These are phyloP conservation scores for Lunularia cruciata DNA, from an alignment of 225 moss, liverwort and hornwort species.

Conservation along the genomic window DNA sequence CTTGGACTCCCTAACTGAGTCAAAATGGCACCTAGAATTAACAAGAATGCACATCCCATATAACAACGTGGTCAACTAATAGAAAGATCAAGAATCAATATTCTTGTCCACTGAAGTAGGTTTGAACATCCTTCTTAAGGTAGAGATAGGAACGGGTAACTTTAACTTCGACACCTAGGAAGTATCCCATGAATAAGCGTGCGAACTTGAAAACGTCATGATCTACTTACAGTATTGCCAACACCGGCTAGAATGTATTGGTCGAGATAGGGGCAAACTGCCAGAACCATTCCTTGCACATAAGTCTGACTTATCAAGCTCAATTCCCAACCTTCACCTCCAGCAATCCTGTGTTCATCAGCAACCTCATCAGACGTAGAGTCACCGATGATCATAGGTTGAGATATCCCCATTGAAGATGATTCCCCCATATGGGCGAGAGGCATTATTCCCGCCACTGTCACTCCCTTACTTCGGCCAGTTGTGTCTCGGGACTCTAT, in stretches of 20 bases:
- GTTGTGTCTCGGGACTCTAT: slow-evolving; percentile 55
- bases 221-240: slow-evolving; percentile 68
- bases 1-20: no score
- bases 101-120: no score
- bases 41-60: no score
- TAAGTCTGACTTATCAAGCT: slow-evolving; percentile 55
- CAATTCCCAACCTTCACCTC: slow-evolving; percentile 69
- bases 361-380: slow-evolving; percentile 49
- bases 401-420: slow-evolving; percentile 27
- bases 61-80: no score
- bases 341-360: slow-evolving; percentile 63
- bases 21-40: no score
- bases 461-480: slow-evolving; percentile 35
- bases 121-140: no score
- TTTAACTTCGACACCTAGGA: no score
- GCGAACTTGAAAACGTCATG: background rate
- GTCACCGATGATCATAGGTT: slow-evolving; percentile 44
- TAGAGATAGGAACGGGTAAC: no score
- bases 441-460: slow-evolving; percentile 20
- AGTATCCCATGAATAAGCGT: no score
- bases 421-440: slow-evolving; percentile 15
- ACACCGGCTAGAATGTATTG: slow-evolving; percentile 89
- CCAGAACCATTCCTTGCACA: slow-evolving; percentile 70
- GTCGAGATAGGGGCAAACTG: slow-evolving; percentile 79
- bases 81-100: no score